phyloP scores from a whole-genome alignment of 805 yeast species.

The Saturnispora gosingensis region DNA sequence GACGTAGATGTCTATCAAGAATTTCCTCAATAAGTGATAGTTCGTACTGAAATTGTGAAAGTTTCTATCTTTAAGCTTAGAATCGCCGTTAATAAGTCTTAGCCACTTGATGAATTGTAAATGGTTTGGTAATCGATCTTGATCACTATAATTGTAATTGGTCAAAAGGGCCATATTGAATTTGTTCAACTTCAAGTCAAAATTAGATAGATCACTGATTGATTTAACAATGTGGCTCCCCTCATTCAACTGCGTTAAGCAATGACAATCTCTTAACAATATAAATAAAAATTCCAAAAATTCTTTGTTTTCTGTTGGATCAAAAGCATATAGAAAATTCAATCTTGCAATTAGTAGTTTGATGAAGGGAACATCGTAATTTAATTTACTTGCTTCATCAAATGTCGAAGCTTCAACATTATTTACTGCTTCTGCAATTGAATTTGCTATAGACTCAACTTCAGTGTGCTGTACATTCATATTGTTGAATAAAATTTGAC shows the following conservation, averaged over 20 bases:
- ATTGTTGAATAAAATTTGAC: background rate
- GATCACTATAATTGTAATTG: background rate
- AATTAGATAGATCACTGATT: background rate
- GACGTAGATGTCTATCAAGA: conserved; percentile 4
- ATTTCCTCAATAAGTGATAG: conserved; percentile 1
- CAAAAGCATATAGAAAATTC: conserved; percentile 16
- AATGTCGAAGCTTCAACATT: background rate
- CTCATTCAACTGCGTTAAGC: conserved; percentile 5
- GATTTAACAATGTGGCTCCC: background rate
- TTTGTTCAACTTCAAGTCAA: background rate
- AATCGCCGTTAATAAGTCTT: conserved; percentile 2
- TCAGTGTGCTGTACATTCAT: background rate
- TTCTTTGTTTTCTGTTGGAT: conserved; percentile 16
- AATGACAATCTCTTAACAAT: conserved; percentile 11
- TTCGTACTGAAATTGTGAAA: background rate
- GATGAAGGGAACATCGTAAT: conserved; percentile 2
- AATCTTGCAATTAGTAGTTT: conserved; percentile 16
- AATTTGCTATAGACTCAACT: background rate
- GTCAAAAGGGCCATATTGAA: background rate
- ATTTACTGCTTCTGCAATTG: background rate
- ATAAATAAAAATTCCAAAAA: conserved; percentile 13
- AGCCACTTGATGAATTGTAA: conserved; percentile 4
- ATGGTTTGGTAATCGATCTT: conserved; percentile 1
- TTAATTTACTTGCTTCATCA: background rate
- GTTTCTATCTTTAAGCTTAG: background rate